phyloP scores from a whole-genome alignment of 2,329 filamentous ascomycete species.

The Verticillium nonalfalfae region DNA sequence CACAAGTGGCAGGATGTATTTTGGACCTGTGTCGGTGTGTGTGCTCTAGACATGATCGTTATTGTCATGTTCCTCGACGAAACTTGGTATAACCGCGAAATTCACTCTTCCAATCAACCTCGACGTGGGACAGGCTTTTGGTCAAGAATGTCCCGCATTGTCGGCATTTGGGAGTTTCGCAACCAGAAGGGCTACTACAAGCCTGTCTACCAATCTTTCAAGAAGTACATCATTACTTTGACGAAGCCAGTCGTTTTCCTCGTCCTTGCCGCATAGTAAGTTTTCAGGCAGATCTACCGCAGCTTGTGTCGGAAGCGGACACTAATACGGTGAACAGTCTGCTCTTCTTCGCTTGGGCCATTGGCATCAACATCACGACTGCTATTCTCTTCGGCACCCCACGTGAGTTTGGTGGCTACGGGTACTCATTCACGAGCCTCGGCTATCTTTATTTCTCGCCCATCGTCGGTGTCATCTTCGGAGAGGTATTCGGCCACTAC shows the following conservation, averaged over 20 bases:
- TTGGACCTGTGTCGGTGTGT: slow-evolving; percentile 38
- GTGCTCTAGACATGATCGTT: slow-evolving; percentile 27
- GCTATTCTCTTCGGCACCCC: slow-evolving; percentile 42
- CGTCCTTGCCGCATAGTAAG: slow-evolving; percentile 23
- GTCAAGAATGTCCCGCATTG: slow-evolving; percentile 9
- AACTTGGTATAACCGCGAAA: slow-evolving; percentile 41
- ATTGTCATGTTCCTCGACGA: slow-evolving; percentile 36
- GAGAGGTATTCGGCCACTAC: slow-evolving; percentile 48
- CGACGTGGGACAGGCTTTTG: slow-evolving; percentile 17
- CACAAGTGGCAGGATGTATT: slow-evolving; percentile 38
- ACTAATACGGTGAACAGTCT: slow-evolving; percentile 10
- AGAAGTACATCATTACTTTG: slow-evolving; percentile 29
- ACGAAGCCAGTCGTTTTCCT: slow-evolving; percentile 29
- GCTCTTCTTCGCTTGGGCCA: slow-evolving; percentile 39
- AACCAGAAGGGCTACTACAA: background rate
- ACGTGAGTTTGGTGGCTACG: slow-evolving; percentile 23
- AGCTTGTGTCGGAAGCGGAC: background rate
- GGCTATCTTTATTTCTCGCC: slow-evolving; percentile 54
- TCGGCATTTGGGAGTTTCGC: background rate
- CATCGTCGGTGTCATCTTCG: slow-evolving; percentile 45
- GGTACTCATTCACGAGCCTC: slow-evolving; percentile 41
- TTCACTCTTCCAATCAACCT: slow-evolving; percentile 27
- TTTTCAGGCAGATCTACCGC: background rate
- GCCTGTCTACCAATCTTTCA: slow-evolving; percentile 23
- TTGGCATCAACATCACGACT: slow-evolving; percentile 51